phyloP scores from a whole-genome alignment of 108 stramenopile genomes.

The Conticribra guillardii region DNA sequence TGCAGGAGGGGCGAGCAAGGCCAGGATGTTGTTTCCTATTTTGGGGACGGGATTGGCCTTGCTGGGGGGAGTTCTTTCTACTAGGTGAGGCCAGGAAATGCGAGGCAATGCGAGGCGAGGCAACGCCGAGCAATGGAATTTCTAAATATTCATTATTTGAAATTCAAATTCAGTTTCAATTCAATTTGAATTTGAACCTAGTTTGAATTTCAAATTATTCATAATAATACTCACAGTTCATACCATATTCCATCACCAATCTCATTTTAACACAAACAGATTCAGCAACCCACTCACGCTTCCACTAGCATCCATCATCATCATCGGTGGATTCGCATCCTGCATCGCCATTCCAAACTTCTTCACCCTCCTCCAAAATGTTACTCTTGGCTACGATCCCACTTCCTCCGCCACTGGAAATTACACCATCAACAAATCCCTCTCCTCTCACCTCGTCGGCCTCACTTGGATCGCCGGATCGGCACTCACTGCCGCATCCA shows the following conservation, averaged over 20 bases:
- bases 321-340: conserved; percentile 59
- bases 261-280: conserved; percentile 32
- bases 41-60: neutral
- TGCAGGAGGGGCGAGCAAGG: neutral
- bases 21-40: conserved; percentile 2
- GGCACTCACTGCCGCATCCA: conserved; percentile 54
- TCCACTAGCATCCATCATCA: conserved; percentile 61
- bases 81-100: conserved; percentile 24
- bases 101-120: neutral
- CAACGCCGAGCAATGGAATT: neutral
- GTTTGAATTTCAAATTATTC: conserved; percentile 2
- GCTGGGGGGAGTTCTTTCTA: conserved; percentile 21
- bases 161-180: too few relatives aligned
- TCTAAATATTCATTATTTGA: too few relatives aligned
- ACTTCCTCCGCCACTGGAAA: neutral
- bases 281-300: conserved; percentile 50
- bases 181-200: conserved; percentile 6
- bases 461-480: conserved; percentile 68
- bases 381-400: conserved; percentile 4
- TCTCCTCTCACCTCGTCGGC: conserved; percentile 28
- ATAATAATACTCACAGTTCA: neutral
- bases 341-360: conserved; percentile 46
- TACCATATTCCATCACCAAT: conserved; percentile 9
- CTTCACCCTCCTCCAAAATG: conserved; percentile 20
- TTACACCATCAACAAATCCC: conserved; percentile 21